phyloP scores from a whole-genome alignment of 2,329 filamentous ascomycete species.

The Byssoonygena ceratinophila region DNA sequence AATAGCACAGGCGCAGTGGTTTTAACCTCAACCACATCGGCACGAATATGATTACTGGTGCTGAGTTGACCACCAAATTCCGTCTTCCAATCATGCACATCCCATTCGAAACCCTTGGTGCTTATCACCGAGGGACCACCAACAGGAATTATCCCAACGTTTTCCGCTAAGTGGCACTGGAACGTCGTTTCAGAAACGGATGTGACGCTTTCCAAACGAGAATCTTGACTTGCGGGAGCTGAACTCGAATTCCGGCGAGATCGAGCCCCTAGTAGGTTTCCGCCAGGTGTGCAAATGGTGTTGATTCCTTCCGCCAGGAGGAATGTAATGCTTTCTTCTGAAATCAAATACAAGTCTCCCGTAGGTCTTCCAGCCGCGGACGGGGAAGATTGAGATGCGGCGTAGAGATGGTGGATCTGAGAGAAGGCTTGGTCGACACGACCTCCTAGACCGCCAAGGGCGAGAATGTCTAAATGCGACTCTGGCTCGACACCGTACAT shows the following conservation, averaged over 20 bases:
- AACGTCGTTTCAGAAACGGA: not conserved
- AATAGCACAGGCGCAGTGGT: slow-evolving; percentile 59
- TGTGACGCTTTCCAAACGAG: not conserved
- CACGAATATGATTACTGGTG: slow-evolving; percentile 68
- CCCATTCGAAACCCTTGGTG: slow-evolving; percentile 78
- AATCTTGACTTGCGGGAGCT: slow-evolving; percentile 28
- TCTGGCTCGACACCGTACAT: slow-evolving; percentile 9
- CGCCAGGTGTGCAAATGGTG: slow-evolving; percentile 51
- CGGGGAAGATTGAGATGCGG: slow-evolving; percentile 18
- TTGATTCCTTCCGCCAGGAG: slow-evolving; percentile 62
- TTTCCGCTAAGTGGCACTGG: slow-evolving; percentile 51
- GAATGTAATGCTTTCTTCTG: slow-evolving; percentile 70
- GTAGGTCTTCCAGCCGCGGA: slow-evolving; percentile 6
- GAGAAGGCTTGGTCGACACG: slow-evolving; percentile 87
- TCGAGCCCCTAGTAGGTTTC: slow-evolving; percentile 13
- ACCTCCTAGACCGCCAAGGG: slow-evolving; percentile 75
- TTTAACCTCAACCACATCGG: slow-evolving; percentile 50
- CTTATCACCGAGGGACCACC: slow-evolving; percentile 68
- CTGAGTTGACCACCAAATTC: slow-evolving; percentile 62
- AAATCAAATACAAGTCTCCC: slow-evolving; percentile 65
- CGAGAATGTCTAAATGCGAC: slow-evolving; percentile 53
- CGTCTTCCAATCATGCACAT: slow-evolving; percentile 71
- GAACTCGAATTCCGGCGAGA: slow-evolving; percentile 1
- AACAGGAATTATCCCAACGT: slow-evolving; percentile 78
- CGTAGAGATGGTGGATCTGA: slow-evolving; percentile 72